phyloP scores from a whole-genome alignment of 208 protist genomes.

The Crithidia acanthocephali region DNA sequence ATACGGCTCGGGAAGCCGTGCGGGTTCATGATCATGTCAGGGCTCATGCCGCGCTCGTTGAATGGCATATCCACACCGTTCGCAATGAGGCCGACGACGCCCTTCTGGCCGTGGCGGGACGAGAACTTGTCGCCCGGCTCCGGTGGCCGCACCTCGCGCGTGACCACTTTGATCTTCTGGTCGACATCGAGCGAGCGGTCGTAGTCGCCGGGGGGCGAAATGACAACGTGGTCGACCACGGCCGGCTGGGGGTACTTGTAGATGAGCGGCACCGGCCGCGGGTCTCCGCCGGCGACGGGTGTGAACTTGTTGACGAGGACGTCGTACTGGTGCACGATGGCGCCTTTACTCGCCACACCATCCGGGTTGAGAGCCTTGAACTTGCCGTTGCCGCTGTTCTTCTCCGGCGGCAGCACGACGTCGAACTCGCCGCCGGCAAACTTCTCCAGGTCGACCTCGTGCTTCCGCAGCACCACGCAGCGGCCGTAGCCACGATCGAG shows the following conservation, averaged over 20 bases:
- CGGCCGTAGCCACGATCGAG: conserved; percentile 98
- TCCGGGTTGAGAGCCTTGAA: conserved; percentile 93
- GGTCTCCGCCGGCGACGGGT: conserved; percentile 50
- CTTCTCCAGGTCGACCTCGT: conserved; percentile 77
- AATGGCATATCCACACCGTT: conserved; percentile 99
- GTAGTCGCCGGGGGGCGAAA: conserved; percentile 87
- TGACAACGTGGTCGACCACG: conserved; percentile 95
- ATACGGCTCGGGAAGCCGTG: conserved; percentile 99
- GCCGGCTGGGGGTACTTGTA: conserved; percentile 95
- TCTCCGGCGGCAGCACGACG: conserved; percentile 74
- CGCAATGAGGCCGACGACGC: conserved; percentile 98
- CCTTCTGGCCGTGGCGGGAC: conserved; percentile 99
- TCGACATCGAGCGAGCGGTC: conserved; percentile 87
- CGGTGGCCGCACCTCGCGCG: conserved; percentile 93
- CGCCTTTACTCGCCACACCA: conserved; percentile 93
- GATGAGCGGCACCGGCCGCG: conserved; percentile 66
- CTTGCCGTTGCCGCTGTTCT: conserved; percentile 47
- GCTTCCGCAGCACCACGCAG: conserved; percentile 94
- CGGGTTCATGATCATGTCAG: conserved; percentile 99
- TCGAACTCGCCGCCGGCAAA: conserved; percentile 73
- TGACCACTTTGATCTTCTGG: conserved; percentile 96
- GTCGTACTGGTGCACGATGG: conserved; percentile 88
- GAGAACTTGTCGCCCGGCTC: conserved; percentile 99
- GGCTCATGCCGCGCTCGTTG: conserved; percentile 96
- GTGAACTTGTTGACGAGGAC: conserved; percentile 97